Base-by-base conservation (phyloP, 2,329 filamentous ascomycete species). In the Trichoderma arundinaceum region DNA sequence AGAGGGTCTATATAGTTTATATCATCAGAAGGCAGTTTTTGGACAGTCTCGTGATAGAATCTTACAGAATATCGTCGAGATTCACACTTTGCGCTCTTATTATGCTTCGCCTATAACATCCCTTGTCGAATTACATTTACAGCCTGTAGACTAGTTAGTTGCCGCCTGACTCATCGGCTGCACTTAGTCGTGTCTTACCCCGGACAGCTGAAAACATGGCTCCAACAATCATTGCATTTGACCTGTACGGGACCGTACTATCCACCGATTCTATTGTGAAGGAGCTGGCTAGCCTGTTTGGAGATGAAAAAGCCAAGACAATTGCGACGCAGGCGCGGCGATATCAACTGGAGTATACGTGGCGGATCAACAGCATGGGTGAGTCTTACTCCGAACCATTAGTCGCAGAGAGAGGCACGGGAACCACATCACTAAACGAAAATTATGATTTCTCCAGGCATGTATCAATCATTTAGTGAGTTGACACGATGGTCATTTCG, bases 331-430 rank as follows among this genome's bases (percentile, higher is more conserved):
- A 85, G 72, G 92, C 90, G 85, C 81, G 90, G 64, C 83, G 84
- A 35, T 89, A 89, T 72, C 90, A 93, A 75, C 80, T 93, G 8
- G 90, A 92, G 76, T 94, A 92, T 71, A 92, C 90, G 44, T 93
- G 89, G 89, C 81, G 90, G 59, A 77, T 90, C 69, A 92, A 88
- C 72, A 89, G 86, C 80, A 93, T 93, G 90, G 83, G 90, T 90
- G 78, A 68, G 79, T 76, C 49, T 19, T 61, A 10, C 38, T 15
- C 49, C 43, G 44, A 41, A 17, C 33, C 2, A 13, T 43, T 17
- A 1, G 41, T 19, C 43, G 15, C 19, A 49, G 19, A 19, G 7
- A 32, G 12, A 52, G 22, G 48, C 22, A 52, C 22, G 15, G 10
- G 22, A 9, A 17, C 9, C 4, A 28, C 22, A 28, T 28, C 22